Conservation (phyloP, 257 asterid species). For the Primulina tabacum region DNA sequence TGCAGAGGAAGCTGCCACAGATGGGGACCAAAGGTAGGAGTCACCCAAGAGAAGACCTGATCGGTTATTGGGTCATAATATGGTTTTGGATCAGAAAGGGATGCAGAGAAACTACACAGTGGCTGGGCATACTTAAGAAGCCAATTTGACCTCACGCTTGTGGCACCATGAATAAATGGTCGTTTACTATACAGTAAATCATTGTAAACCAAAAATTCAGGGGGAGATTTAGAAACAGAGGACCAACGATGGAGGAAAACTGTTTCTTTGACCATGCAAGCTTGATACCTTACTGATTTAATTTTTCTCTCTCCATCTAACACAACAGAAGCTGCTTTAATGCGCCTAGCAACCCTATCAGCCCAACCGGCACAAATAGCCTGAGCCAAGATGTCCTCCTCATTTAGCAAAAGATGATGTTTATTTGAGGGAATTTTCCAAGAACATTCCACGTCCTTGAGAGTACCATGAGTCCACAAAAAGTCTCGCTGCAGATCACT, state of each 20-base stretch:
- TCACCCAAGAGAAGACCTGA: conserved; percentile 60
- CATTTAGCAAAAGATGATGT: conserved; percentile 56
- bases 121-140: conserved; percentile 59
- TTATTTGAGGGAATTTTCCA: conserved; percentile 60
- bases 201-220: conserved; percentile 74
- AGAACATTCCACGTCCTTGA: conserved; percentile 58
- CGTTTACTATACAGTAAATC: conserved; percentile 65
- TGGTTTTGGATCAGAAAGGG: conserved; percentile 73
- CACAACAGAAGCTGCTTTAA: conserved; percentile 37
- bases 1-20: conserved; percentile 73
- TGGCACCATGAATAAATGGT: conserved; percentile 86
- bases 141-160: conserved; percentile 66
- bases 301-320: conserved; percentile 54
- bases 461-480: conserved; percentile 65
- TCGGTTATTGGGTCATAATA: conserved; percentile 54
- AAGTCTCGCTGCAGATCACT: conserved; percentile 48
- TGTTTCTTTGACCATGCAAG: conserved; percentile 65
- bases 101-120: conserved; percentile 71
- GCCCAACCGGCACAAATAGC: conserved; percentile 96
- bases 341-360: conserved; percentile 77
- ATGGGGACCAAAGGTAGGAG: conserved; percentile 75
- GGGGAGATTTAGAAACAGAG: conserved; percentile 60
- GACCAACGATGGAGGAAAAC: conserved; percentile 79
- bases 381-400: conserved; percentile 75
- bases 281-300: conserved; percentile 62